Conservation (phyloP, 2,329 filamentous ascomycete species). For the Fusarium fracticaudum region DNA sequence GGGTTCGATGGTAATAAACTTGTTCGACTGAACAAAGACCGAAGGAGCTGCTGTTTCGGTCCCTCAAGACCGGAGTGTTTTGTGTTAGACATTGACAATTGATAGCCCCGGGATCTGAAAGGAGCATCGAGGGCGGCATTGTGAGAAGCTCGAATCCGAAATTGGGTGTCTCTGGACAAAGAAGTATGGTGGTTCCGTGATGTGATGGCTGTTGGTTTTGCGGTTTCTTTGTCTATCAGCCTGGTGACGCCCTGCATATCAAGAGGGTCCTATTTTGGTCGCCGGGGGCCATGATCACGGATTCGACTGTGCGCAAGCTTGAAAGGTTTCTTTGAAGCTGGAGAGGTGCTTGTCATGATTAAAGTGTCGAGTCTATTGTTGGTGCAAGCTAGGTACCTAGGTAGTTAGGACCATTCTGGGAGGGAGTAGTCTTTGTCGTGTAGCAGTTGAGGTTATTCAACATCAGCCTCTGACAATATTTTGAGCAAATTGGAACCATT, state of each 20-base stretch:
- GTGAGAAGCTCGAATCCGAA: conserved; percentile 11
- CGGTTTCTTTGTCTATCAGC: conserved; percentile 31
- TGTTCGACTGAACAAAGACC: conserved; percentile 33
- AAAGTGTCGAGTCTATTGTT: conserved; percentile 25
- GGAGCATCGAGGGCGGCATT: conserved; percentile 16
- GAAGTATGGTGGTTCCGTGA: conserved; percentile 12
- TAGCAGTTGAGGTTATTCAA: not conserved
- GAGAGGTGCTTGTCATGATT: conserved; percentile 4
- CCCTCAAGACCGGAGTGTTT: not conserved
- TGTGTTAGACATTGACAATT: conserved; percentile 1
- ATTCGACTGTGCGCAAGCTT: not conserved
- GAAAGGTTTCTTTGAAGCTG: conserved; percentile 26
- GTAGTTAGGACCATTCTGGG: not conserved
- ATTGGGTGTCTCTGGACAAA: conserved; percentile 22
- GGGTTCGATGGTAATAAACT: conserved; percentile 34
- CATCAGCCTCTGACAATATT: not conserved
- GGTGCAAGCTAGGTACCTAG: conserved; percentile 4
- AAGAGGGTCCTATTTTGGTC: conserved; percentile 19
- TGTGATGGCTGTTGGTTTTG: conserved; percentile 10
- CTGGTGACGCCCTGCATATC: not conserved
- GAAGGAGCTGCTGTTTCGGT: not conserved
- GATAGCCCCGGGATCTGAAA: not conserved
- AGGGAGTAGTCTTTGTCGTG: conserved; percentile 22
- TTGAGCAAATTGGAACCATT: not conserved
- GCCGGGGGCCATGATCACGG: not conserved